Percentiles rank a stretch among this genome's conserved stretches.
Conservation (phyloP, 2,329 filamentous ascomycete species). For the Teratosphaeria epicoccoides region DNA sequence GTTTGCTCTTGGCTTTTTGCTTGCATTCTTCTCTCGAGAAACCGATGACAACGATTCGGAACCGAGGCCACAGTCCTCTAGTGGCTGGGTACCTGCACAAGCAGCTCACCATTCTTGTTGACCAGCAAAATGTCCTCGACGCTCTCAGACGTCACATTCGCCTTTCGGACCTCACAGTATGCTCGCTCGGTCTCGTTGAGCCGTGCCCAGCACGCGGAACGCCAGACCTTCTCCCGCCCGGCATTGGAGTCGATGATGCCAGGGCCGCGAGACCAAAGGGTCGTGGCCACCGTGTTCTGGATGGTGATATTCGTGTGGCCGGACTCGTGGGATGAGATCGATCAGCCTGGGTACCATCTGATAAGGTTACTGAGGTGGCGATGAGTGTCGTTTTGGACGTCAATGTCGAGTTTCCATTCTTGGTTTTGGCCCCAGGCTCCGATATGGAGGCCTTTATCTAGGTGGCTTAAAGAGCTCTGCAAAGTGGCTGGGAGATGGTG, state of each 20-base stretch:
- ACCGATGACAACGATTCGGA: too few relatives aligned
- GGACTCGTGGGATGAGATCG: constrained; percentile 33
- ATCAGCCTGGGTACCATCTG: constrained; percentile 47
- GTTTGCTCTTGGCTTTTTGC: too few relatives aligned
- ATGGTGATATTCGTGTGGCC: constrained; percentile 38
- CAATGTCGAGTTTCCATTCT: constrained; percentile 42
- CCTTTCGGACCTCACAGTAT: constrained; percentile 34
- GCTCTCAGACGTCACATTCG: constrained; percentile 1
- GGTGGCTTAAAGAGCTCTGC: constrained; percentile 31
- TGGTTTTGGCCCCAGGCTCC: constrained; percentile 36
- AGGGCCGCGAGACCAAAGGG: constrained; percentile 37
- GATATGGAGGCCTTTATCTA: constrained; percentile 43
- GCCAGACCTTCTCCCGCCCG: constrained; percentile 51
- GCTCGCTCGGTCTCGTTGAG: constrained; percentile 43
- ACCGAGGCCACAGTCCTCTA: too few relatives aligned
- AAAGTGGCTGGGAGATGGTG: constrained; percentile 27
- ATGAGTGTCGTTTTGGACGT: constrained; percentile 36
- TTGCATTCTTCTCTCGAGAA: too few relatives aligned
- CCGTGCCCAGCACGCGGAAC: constrained; percentile 45
- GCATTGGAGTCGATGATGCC: constrained; percentile 43
- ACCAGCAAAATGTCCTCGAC: constrained; percentile 6
- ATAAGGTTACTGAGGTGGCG: constrained; percentile 47
- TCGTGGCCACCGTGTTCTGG: constrained; percentile 36
- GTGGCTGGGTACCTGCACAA: too few relatives aligned
- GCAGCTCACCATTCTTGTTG: constrained; percentile 8